phyloP scores from a whole-genome alignment of 2,329 filamentous ascomycete genomes.

The Dactylellina leptospora region DNA sequence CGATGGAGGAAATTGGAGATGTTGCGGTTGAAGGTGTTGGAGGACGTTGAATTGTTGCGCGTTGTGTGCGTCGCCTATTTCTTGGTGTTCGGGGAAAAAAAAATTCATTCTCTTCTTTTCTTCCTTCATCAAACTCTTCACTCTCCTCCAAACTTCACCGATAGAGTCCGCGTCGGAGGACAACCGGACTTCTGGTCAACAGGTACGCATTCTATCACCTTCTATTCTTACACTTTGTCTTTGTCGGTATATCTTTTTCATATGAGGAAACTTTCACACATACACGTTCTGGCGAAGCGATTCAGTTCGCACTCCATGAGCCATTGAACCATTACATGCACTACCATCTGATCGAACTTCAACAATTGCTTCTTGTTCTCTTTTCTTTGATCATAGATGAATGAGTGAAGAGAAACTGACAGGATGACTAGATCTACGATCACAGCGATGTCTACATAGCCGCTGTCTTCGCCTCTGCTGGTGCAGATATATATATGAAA shows the following conservation, averaged over 20 bases:
- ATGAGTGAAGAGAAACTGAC: conserved; percentile 11
- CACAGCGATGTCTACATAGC: conserved; percentile 50
- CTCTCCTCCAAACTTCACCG: conserved; percentile 15
- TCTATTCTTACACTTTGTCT: not conserved
- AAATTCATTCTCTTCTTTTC: conserved; percentile 21
- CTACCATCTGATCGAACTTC: conserved; percentile 51
- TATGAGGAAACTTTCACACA: conserved; percentile 53
- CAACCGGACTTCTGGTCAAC: conserved; percentile 24
- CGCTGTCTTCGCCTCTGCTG: conserved; percentile 26
- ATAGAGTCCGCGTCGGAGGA: conserved; percentile 1
- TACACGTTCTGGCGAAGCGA: conserved; percentile 52
- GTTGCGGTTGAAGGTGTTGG: not conserved
- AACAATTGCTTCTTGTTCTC: conserved; percentile 15
- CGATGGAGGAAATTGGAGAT: conserved; percentile 2
- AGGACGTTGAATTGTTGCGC: conserved; percentile 19
- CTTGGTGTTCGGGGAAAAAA: conserved; percentile 30
- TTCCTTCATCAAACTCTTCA: not conserved
- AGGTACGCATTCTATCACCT: conserved; percentile 15
- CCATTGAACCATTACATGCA: conserved; percentile 54
- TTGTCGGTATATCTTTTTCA: conserved; percentile 22
- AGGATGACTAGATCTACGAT: conserved; percentile 14
- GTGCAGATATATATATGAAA: not conserved
- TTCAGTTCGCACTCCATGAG: conserved; percentile 50
- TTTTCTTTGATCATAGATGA: not conserved
- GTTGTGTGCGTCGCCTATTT: conserved; percentile 34